Conservation (phyloP, 2,329 filamentous ascomycete species). For the Exophiala aquamarina region DNA sequence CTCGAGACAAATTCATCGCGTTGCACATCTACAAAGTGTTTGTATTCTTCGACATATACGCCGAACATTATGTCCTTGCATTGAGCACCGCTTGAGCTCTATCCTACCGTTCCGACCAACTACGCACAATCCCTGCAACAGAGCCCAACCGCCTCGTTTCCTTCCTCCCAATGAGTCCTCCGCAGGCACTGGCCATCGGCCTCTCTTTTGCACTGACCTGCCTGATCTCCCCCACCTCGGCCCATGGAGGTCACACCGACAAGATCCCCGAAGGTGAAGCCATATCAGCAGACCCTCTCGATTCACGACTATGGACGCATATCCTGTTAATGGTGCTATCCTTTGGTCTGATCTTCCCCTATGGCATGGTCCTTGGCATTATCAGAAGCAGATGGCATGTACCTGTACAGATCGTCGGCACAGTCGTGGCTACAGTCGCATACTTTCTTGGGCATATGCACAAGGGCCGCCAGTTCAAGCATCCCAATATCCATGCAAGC, state of each 20-base stretch:
- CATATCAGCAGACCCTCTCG: constrained; percentile 73
- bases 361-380: constrained; percentile 94
- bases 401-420: constrained; percentile 75
- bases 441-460: constrained; percentile 92
- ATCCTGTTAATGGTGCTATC: constrained; percentile 84
- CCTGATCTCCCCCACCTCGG: constrained; percentile 33
- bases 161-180: constrained; percentile 6
- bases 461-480: constrained; percentile 80
- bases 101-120: too few species aligned
- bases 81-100: too few species aligned
- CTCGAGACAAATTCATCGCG: too few species aligned
- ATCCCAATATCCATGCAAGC: constrained; percentile 71
- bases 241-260: constrained; percentile 55
- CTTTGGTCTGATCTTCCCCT: constrained; percentile 89
- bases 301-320: constrained; percentile 87
- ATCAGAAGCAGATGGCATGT: constrained; percentile 92
- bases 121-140: too few species aligned
- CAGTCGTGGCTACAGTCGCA: constrained; percentile 73
- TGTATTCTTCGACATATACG: too few species aligned
- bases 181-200: constrained; percentile 4
- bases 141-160: too few species aligned
- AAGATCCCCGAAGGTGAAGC: constrained; percentile 68
- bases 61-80: too few species aligned
- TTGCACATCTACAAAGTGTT: too few species aligned
- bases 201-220: constrained; percentile 26